These are phyloP conservation scores for Pestalotiopsis sp. DNA, from an alignment of 2,329 filamentous ascomycete species.

Conservation along the genomic window DNA sequence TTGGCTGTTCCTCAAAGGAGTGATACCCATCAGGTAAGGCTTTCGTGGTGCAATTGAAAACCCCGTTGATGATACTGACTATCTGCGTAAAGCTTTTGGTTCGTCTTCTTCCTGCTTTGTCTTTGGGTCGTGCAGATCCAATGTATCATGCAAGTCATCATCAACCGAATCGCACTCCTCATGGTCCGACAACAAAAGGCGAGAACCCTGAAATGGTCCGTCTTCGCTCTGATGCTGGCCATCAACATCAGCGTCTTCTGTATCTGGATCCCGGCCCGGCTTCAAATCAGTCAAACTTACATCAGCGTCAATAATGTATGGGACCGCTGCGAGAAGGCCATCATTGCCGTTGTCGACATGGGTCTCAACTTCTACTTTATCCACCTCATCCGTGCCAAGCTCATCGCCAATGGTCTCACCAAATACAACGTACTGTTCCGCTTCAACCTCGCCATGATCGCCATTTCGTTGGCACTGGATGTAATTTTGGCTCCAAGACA, in stretches of 20 bases:
- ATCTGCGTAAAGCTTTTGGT: conserved; percentile 14
- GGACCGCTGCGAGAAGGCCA: conserved; percentile 55
- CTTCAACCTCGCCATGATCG: conserved; percentile 50
- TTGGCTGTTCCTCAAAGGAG: conserved; percentile 27
- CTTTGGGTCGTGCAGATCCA: conserved; percentile 42
- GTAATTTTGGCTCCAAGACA: neutral
- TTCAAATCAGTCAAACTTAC: conserved; percentile 43
- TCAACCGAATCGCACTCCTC: conserved; percentile 54
- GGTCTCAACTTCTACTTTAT: conserved; percentile 55
- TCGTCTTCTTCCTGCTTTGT: conserved; percentile 11
- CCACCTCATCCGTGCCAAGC: conserved; percentile 43
- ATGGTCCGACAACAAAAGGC: conserved; percentile 41
- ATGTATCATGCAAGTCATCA: conserved; percentile 55
- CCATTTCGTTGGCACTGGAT: conserved; percentile 48
- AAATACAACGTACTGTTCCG: conserved; percentile 51
- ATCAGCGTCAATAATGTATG: conserved; percentile 51
- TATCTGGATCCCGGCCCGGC: conserved; percentile 57
- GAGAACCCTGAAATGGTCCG: conserved; percentile 44
- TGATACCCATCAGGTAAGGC: conserved; percentile 12
- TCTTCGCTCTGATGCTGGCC: conserved; percentile 45
- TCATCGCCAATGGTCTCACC: conserved; percentile 48
- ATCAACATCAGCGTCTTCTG: conserved; percentile 56
- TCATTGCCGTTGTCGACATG: conserved; percentile 52
- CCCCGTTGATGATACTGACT: neutral
- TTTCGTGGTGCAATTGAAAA: neutral